phyloP scores from a whole-genome alignment of 1,284 basidiomycete species.

The Trametes versicolor region DNA sequence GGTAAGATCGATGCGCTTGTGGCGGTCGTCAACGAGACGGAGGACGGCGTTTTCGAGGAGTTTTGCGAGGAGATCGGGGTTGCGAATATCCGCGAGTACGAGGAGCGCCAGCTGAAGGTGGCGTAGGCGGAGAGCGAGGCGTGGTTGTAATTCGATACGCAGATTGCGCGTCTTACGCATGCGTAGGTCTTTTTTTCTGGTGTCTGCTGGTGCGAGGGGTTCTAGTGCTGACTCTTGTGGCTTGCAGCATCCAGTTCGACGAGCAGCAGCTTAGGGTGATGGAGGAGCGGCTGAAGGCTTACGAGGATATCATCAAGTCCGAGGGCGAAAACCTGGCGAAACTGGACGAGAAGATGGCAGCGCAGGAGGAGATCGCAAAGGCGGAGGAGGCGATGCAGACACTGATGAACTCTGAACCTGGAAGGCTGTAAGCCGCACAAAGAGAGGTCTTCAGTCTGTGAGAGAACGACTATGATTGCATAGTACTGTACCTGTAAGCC shows the following conservation, averaged over 20 bases:
- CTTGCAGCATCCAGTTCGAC: constrained; percentile 79
- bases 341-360: constrained; percentile 65
- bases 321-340: constrained; percentile 68
- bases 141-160: constrained; percentile 85
- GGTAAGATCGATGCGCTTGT: constrained; percentile 66
- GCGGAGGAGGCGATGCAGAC: constrained; percentile 67
- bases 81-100: constrained; percentile 91
- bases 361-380: constrained; percentile 73
- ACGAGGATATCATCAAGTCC: constrained; percentile 62
- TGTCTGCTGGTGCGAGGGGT: neutral
- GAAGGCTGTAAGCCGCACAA: too few species aligned
- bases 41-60: constrained; percentile 80
- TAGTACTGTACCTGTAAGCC: too few species aligned
- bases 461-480: too few species aligned
- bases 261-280: constrained; percentile 74
- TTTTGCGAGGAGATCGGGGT: constrained; percentile 91
- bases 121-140: constrained; percentile 91
- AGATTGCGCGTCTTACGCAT: constrained; percentile 88
- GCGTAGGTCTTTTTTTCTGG: constrained; percentile 65
- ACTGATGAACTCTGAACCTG: too few species aligned
- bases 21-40: constrained; percentile 76
- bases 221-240: constrained; percentile 2
- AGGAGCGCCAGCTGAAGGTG: constrained; percentile 90
- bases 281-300: constrained; percentile 68
- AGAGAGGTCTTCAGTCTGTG: too few species aligned